These are phyloP conservation scores for Diddensiella santjacobensis DNA, from an alignment of 805 yeast genomes.

Conservation along the genomic window DNA sequence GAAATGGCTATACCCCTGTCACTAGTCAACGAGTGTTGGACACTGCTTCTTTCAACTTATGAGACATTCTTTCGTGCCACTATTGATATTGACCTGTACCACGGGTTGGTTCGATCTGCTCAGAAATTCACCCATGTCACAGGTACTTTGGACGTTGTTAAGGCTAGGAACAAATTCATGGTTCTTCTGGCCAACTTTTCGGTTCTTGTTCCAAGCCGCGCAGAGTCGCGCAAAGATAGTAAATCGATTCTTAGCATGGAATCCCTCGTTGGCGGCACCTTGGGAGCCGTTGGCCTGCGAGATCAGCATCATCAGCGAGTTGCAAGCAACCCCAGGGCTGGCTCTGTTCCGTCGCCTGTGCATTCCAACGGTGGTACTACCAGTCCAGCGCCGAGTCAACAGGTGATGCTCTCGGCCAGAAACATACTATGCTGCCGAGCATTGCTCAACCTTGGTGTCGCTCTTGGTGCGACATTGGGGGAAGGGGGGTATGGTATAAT, in stretches of 20 bases:
- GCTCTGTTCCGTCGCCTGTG: neutral
- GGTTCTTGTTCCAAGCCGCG: slow-evolving; percentile 18
- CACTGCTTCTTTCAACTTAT: slow-evolving; percentile 42
- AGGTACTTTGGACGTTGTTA: slow-evolving; percentile 61
- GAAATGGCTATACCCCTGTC: neutral
- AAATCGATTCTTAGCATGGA: slow-evolving; percentile 19
- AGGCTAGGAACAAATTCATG: slow-evolving; percentile 55
- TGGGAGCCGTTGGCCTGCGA: slow-evolving; percentile 15
- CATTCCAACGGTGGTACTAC: neutral
- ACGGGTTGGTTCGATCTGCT: slow-evolving; percentile 60
- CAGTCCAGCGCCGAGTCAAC: neutral
- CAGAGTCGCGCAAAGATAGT: neutral
- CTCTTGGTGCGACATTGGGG: slow-evolving; percentile 72
- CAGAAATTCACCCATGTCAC: slow-evolving; percentile 81
- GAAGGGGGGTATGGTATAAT: slow-evolving; percentile 58
- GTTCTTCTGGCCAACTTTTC: slow-evolving; percentile 31
- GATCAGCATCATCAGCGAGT: slow-evolving; percentile 4
- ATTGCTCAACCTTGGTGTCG: slow-evolving; percentile 66
- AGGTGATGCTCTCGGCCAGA: slow-evolving; percentile 47
- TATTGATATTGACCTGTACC: slow-evolving; percentile 68
- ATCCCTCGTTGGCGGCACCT: slow-evolving; percentile 22
- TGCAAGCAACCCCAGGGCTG: slow-evolving; percentile 2
- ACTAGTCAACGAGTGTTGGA: slow-evolving; percentile 27
- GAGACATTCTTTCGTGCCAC: slow-evolving; percentile 57
- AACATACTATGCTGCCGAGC: slow-evolving; percentile 78